Base-by-base conservation (phyloP, 169 alveolate species). In the Sarcocystis neurona region DNA sequence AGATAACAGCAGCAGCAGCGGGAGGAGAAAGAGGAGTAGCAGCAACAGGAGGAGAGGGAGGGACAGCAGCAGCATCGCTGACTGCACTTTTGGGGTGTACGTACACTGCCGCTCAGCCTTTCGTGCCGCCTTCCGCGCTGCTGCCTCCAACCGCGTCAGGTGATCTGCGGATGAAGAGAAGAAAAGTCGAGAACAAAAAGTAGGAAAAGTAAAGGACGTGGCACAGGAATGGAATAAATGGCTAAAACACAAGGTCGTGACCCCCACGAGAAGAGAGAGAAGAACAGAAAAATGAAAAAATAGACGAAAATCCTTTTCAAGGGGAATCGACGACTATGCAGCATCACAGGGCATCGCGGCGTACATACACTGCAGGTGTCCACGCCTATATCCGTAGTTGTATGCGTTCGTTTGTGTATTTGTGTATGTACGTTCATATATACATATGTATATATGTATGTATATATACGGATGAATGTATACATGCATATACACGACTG, bases 61-160 rank as follows among this genome's bases (percentile, higher is more conserved):
- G 53, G 37, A 39, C 12, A 10, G 12, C 60, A 1, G 6, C 56
- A 39, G 1, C 23, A 3, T 34, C 20, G 4, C 6, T 1, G 10
- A 23, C 60, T 0, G 20, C 10, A 44, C 39, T 2, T 34, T 12
- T 23, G 60, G 8, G 0, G 53, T 2, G 30, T 77, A 56, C 90
- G 48, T 50, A 53, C 90, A 79, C 53, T 85, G 85, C 32, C 79
- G 78, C 18, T 79, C 90, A 2, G 90, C 90, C 15, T 85, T 79
- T 18, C 47, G 85, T 5, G 90, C 90, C 18, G 90, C 90, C 47
- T 72, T 85, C 78, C 78, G 46, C 32, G 90, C 90, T 5, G 90
- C 90, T 39, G 84, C 53, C 47, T 85, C 90, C 39, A 85, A 63
- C 50, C 47, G 90, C 78, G 48, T 79, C 85, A 85, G 47, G 43